Evolutionary conservation across 2,329 filamentous ascomycete genomes (phyloP), one percentile per base, ranked within the genome.

Genomic region (Colletotrichum sojae): DNA sequence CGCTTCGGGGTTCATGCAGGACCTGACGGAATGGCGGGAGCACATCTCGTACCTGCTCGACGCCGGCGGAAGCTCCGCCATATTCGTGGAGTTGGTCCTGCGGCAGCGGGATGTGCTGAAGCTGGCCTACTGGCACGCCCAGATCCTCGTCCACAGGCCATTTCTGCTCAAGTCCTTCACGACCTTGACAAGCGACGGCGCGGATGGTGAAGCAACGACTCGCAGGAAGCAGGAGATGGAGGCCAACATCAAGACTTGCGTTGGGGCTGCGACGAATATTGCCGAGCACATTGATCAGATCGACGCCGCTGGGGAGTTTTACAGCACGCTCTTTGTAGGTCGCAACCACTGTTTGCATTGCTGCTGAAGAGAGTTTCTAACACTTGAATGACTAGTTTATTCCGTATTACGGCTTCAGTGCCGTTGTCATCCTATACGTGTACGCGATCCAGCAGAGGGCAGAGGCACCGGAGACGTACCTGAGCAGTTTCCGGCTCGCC

Each of bases 371-470:
- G 6, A 16, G 18, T 25, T 9, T 20, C 27, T 58, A 5, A 12
- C 22, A n/a, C 25, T 2, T n/a, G 5, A 22, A 22, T 22, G 22
- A 5, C 12, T 20, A 79, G 77, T 79, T 80, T 40, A 78, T 75
- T 2, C 81, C 81, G 22, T 84, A 84, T 61, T 82, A 81, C 55
- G 82, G 79, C 0, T 85, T 84, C 49, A 83, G 76, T 18, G 83
- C 83, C 0, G 79, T 83, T 1, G 81, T 83, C 1, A 77, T 84
- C 1, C 74, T 84, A 1, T 85, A 85, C 59, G 78, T 84, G 1
- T 82, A 81, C 55, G 77, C 79, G 5, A 84, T 84, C 5, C 82
- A 83, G 36, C 75, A 79, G 36, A 73, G 76, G 2, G 66, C 74
- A 9, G 67, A 73, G 15, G 70, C 73, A 2, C 71, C 74, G 20